Conservation (phyloP, 345 rosid species). For the Eucalyptus fibrosa region DNA sequence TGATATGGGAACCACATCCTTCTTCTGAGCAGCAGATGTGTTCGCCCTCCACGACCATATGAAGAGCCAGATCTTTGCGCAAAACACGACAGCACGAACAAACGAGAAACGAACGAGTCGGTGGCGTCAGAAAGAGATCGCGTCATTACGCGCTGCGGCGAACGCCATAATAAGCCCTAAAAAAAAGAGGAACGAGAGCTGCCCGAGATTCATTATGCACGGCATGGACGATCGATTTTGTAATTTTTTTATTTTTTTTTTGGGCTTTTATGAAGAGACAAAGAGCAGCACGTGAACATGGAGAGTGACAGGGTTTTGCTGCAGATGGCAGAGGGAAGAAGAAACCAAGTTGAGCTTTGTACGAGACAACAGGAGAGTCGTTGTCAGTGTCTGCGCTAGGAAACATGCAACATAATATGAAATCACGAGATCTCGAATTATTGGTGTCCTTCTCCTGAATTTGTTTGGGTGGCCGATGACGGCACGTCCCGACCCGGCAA, state of each 20-base stretch:
- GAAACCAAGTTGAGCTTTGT: neutral
- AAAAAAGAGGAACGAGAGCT: neutral
- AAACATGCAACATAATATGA: neutral
- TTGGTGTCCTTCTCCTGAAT: neutral
- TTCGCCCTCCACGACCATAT: neutral
- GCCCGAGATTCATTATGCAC: neutral
- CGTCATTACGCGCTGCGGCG: neutral
- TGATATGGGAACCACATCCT: neutral
- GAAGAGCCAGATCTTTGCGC: neutral
- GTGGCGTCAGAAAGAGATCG: neutral
- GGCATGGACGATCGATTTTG: neutral
- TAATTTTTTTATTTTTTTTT: no score
- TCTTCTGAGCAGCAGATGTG: neutral
- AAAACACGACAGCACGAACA: neutral
- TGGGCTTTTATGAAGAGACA: neutral
- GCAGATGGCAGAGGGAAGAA: neutral
- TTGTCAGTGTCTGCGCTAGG: neutral
- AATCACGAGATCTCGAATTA: neutral
- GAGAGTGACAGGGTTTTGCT: neutral
- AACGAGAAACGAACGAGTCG: neutral
- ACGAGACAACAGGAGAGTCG: neutral
- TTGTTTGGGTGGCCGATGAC: neutral
- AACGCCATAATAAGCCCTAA: neutral
- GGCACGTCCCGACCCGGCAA: neutral
- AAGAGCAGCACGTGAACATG: neutral